Conservation (phyloP, 305 asterid species). For the Fraxinus floribunda region DNA sequence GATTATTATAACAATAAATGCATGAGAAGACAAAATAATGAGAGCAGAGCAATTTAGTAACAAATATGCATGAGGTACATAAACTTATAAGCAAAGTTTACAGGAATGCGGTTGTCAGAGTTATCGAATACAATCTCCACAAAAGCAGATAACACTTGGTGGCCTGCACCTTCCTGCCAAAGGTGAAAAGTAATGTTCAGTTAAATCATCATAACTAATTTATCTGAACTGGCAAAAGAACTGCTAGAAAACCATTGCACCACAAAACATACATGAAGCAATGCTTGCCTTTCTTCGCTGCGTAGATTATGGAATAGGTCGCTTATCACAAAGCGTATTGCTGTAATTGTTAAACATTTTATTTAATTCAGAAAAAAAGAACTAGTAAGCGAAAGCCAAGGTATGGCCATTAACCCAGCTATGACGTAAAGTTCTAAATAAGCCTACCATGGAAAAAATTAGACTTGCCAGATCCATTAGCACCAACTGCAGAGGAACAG, state of each 20-base stretch:
- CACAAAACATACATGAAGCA: slow-evolving; percentile 77
- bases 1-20: slow-evolving; percentile 7
- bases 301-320: slow-evolving; percentile 92
- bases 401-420: neutral
- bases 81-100: slow-evolving; percentile 30
- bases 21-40: slow-evolving; percentile 7
- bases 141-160: slow-evolving; percentile 88
- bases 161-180: slow-evolving; percentile 96
- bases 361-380: slow-evolving; percentile 2
- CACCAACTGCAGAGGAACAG: slow-evolving; percentile 71
- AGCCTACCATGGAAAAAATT: slow-evolving; percentile 89
- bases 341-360: slow-evolving; percentile 41
- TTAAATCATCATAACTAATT: slow-evolving; percentile 9
- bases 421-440: slow-evolving; percentile 14
- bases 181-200: slow-evolving; percentile 20
- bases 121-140: slow-evolving; percentile 98
- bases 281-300: slow-evolving; percentile 85
- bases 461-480: slow-evolving; percentile 98
- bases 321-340: slow-evolving; percentile 91
- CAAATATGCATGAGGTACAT: slow-evolving; percentile 1
- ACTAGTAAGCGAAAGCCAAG: neutral
- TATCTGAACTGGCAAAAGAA: neutral
- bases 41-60: slow-evolving; percentile 12
- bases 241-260: slow-evolving; percentile 1
- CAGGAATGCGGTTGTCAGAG: slow-evolving; percentile 93